phyloP scores from a whole-genome alignment of 2,329 filamentous ascomycete genomes.

The Pseudopyricularia cyperi region DNA sequence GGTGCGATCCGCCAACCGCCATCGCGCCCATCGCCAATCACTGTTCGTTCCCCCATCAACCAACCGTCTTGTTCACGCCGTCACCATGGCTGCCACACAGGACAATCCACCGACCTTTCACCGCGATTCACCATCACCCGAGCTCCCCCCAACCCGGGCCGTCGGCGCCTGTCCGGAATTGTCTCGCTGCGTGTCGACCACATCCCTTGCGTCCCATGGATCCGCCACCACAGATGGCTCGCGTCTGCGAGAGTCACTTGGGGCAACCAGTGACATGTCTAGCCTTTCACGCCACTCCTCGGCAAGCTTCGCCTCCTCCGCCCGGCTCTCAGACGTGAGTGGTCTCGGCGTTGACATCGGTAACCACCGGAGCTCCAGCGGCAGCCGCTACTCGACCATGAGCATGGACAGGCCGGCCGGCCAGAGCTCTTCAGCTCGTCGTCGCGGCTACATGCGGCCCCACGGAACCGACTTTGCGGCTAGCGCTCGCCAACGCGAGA shows the following conservation, averaged over 20 bases:
- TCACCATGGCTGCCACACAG: conserved; percentile 21
- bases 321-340: conserved; percentile 29
- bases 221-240: conserved; percentile 34
- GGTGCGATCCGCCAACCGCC: too few species aligned
- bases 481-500: conserved; percentile 81
- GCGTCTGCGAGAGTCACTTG: conserved; percentile 36
- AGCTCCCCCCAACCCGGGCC: conserved; percentile 45
- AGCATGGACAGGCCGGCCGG: conserved; percentile 14
- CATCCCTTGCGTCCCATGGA: conserved; percentile 44
- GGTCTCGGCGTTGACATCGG: conserved; percentile 17
- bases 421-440: conserved; percentile 26
- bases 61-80: not conserved
- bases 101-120: conserved; percentile 23
- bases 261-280: conserved; percentile 33
- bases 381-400: conserved; percentile 5
- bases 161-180: conserved; percentile 40
- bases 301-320: conserved; percentile 35
- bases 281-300: conserved; percentile 51
- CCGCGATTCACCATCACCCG: conserved; percentile 51
- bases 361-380: conserved; percentile 12
- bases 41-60: too few species aligned
- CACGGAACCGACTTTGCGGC: conserved; percentile 81
- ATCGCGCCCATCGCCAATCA: too few species aligned
- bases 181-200: conserved; percentile 50
- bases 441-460: conserved; percentile 73